Evolutionary conservation across 225 moss, liverwort and hornwort genomes (phyloP), one percentile per base, ranked within the genome.

Genomic region (Climacium dendroides): DNA sequence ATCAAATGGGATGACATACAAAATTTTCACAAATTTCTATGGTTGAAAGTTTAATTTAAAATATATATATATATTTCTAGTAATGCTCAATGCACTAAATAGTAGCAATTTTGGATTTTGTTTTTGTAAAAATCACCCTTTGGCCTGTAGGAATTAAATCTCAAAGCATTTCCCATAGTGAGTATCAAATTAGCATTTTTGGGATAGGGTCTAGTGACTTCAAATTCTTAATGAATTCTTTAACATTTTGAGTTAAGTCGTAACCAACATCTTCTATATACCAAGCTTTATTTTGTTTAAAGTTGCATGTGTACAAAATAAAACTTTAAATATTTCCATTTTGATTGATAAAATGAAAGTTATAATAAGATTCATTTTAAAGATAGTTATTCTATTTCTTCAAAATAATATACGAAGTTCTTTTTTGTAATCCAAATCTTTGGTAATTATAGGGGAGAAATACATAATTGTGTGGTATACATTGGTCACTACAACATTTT

Each of bases 1-100:
- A 0, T 22, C 23, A n/a, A 66, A 20, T 66, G 5, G 20, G 4
- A 0, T 66, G 3, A n/a, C n/a, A n/a, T n/a, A n/a, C n/a, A n/a
- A n/a, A 62, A 30, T 15, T 15, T 13, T 15, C 13, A 30, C 23
- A 67, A 37, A 67, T 11, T 20, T 11, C 11, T 66, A 37, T 37
- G 5, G 22, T 37, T 12, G 6, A 37, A 67, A 67, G 7, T 67
- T 37, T 67, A 4, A n/a, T n/a, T n/a, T n/a, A 37, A 37, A 37
- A 13, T 6, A 11, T 66, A 34, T 37, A 45, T 45, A 45, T 20
- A 22, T 20, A 22, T 12, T 20, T 66, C 6, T n/a, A n/a, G 12
- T 12, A n/a, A 7, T 22, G 1, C 12, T 22, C 12, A 37, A 37
- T 67, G 67, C 12, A 22, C 22, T 22, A 7, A 1, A 23, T 12